phyloP scores from a whole-genome alignment of 1,284 basidiomycete species.

The Entoloma clypeatum region DNA sequence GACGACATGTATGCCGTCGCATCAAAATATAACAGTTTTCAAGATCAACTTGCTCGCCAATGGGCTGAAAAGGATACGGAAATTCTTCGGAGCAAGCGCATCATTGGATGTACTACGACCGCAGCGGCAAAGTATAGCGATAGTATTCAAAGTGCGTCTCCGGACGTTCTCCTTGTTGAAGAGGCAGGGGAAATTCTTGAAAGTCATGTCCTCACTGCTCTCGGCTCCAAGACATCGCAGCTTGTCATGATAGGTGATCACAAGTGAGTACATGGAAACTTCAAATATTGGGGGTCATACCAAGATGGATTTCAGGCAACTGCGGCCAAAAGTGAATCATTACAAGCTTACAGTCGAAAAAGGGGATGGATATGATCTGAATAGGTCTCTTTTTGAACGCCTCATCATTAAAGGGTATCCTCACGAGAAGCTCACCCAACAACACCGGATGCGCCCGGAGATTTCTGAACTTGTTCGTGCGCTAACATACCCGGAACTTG shows the following conservation, averaged over 20 bases:
- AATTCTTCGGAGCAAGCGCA: constrained; percentile 45
- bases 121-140: constrained; percentile 58
- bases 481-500: constrained; percentile 61
- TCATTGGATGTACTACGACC: constrained; percentile 66
- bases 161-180: constrained; percentile 57
- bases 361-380: constrained; percentile 59
- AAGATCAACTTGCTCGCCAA: constrained; percentile 34
- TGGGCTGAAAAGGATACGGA: constrained; percentile 34
- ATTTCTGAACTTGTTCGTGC: constrained; percentile 55
- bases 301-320: constrained; percentile 41
- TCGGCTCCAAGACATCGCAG: constrained; percentile 44
- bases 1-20: constrained; percentile 35
- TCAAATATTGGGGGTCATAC: background rate
- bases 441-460: constrained; percentile 70
- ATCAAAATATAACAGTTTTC: constrained; percentile 39
- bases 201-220: constrained; percentile 57
- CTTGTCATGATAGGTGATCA: constrained; percentile 68
- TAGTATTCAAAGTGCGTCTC: constrained; percentile 41
- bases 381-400: constrained; percentile 62
- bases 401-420: constrained; percentile 60
- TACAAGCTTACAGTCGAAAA: constrained; percentile 61
- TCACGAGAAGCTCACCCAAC: constrained; percentile 49
- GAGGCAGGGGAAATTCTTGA: constrained; percentile 71
- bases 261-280: constrained; percentile 44
- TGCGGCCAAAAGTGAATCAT: constrained; percentile 65